These are phyloP conservation scores for Beauveria australis DNA, from an alignment of 2,329 filamentous ascomycete species.

Conservation along the genomic window DNA sequence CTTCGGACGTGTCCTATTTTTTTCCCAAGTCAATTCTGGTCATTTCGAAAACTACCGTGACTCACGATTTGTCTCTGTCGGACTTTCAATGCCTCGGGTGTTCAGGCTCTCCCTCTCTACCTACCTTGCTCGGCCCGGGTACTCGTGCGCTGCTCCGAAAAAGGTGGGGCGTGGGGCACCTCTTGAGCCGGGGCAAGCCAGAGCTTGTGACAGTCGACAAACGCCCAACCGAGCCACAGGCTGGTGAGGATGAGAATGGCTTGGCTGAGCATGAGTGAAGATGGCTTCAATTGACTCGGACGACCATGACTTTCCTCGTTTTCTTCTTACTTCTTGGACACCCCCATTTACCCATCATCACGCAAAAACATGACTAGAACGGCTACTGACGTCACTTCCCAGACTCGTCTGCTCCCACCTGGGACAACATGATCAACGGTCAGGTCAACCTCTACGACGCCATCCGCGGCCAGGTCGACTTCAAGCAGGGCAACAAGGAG, in stretches of 20 bases:
- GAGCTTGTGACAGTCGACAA: conserved; percentile 8
- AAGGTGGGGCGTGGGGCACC: conserved; percentile 7
- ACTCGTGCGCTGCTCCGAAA: background rate
- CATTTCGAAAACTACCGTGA: background rate
- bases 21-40: background rate
- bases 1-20: background rate
- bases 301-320: background rate
- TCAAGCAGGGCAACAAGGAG: conserved; percentile 89
- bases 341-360: background rate
- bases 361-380: conserved; percentile 10
- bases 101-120: background rate
- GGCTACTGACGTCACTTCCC: conserved; percentile 9
- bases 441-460: conserved; percentile 97
- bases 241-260: background rate
- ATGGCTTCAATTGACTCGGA: background rate
- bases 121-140: conserved; percentile 6
- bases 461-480: conserved; percentile 87
- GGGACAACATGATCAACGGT: conserved; percentile 99
- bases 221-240: background rate
- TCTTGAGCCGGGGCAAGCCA: background rate
- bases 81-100: conserved; percentile 5
- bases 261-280: background rate
- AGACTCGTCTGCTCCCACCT: conserved; percentile 94
- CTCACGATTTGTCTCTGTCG: background rate
- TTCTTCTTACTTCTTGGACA: background rate